These are phyloP conservation scores for Globisporangium barbulae DNA, from an alignment of 352 stramenopile species.

Conservation along the genomic window DNA sequence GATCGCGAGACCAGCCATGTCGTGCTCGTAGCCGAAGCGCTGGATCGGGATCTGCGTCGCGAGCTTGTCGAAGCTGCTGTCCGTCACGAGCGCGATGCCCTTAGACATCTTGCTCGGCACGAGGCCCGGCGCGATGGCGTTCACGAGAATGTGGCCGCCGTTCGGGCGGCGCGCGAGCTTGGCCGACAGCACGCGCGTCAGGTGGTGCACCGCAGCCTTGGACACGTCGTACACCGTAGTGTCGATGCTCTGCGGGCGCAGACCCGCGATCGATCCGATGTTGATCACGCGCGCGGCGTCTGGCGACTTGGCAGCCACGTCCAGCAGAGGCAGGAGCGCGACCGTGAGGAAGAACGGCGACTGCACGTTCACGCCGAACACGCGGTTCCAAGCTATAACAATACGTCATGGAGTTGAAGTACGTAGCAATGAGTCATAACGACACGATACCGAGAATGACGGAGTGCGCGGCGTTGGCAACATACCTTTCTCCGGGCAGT, in stretches of 20 bases:
- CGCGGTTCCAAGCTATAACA: slow-evolving; percentile 83
- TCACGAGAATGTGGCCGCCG: slow-evolving; percentile 92
- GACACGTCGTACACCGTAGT: slow-evolving; percentile 94
- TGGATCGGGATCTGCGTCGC: not conserved
- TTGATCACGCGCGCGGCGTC: slow-evolving; percentile 67
- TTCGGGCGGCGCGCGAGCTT: slow-evolving; percentile 86
- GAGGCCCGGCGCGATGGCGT: slow-evolving; percentile 92
- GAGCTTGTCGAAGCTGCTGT: not conserved
- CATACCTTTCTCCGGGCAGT: slow-evolving; percentile 31
- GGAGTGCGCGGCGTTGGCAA: not conserved
- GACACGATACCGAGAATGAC: not conserved
- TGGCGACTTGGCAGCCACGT: slow-evolving; percentile 48
- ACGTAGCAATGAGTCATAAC: not conserved
- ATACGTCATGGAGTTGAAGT: not conserved
- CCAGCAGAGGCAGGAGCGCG: slow-evolving; percentile 89
- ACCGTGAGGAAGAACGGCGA: slow-evolving; percentile 92
- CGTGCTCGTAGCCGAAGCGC: not conserved
- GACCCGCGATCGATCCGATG: slow-evolving; percentile 64
- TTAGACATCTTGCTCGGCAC: slow-evolving; percentile 88
- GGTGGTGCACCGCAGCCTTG: slow-evolving; percentile 93
- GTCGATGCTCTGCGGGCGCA: slow-evolving; percentile 83
- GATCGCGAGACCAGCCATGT: slow-evolving; percentile 92
- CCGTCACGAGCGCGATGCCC: not conserved
- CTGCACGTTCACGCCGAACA: slow-evolving; percentile 94
- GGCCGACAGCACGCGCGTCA: slow-evolving; percentile 89